Evolutionary conservation across 495 filamentous ascomycete species (phyloP).

Genomic region (Hyaloscypha finlandica): DNA sequence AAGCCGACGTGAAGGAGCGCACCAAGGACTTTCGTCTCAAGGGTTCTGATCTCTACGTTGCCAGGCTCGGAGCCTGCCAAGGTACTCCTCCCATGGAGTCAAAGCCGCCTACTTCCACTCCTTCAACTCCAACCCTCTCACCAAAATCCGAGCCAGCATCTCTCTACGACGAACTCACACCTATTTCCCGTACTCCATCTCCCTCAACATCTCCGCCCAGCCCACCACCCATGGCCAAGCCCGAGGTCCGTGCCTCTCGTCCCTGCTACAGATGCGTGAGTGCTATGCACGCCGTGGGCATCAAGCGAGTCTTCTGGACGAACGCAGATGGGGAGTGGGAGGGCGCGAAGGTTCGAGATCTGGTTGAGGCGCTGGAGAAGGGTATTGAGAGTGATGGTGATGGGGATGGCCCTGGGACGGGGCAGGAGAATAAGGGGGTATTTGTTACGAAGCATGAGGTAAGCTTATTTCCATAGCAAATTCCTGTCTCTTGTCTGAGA

Average conservation of each 20-base stretch:
- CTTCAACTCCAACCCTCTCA: neutral
- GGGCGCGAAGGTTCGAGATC: constrained; percentile 49
- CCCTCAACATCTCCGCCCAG: constrained; percentile 2
- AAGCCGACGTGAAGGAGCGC: constrained; percentile 37
- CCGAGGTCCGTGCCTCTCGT: constrained; percentile 38
- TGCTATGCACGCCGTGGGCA: constrained; percentile 52
- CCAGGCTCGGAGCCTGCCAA: constrained; percentile 39
- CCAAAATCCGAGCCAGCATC: constrained; percentile 35
- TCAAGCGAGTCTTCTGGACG: constrained; percentile 58
- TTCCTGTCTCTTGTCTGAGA: no score
- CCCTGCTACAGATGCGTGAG: constrained; percentile 54
- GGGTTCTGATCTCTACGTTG: constrained; percentile 55
- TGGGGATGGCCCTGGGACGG: constrained; percentile 18
- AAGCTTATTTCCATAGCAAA: no score
- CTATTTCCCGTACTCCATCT: constrained; percentile 21
- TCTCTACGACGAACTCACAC: constrained; percentile 48
- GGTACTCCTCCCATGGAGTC: neutral
- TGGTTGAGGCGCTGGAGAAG: constrained; percentile 46
- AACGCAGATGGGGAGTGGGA: constrained; percentile 49
- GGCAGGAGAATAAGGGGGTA: constrained; percentile 31
- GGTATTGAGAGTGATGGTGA: constrained; percentile 20
- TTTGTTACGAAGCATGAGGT: constrained; percentile 57
- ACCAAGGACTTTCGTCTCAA: constrained; percentile 48
- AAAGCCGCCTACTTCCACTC: neutral
- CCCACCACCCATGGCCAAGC: neutral